Conservation (phyloP, 2,329 filamentous ascomycete genomes). For the Penicillium griseofulvum region DNA sequence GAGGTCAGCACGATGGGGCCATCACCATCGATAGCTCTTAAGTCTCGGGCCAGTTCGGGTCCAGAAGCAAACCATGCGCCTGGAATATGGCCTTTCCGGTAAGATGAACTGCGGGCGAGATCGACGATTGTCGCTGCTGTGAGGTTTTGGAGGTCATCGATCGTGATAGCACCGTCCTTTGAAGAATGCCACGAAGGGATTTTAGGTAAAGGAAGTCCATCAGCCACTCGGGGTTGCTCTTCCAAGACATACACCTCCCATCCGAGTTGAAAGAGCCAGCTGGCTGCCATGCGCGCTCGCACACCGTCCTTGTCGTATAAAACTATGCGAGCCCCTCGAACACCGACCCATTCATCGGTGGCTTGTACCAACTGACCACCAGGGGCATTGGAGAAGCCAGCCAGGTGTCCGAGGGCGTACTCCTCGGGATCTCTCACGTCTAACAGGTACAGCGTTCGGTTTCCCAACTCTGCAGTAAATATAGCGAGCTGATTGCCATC, state of each 20-base stretch:
- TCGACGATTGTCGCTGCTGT: constrained; percentile 23
- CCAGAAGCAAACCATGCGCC: constrained; percentile 33
- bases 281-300: constrained; percentile 30
- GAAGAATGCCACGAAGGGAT: not conserved
- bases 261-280: constrained; percentile 32
- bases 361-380: constrained; percentile 34
- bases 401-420: constrained; percentile 24
- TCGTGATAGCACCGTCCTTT: not conserved
- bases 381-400: constrained; percentile 29
- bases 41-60: constrained; percentile 29
- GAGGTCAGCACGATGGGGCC: constrained; percentile 29
- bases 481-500: not conserved
- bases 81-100: constrained; percentile 31
- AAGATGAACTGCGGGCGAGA: constrained; percentile 30
- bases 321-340: constrained; percentile 30
- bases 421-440: constrained; percentile 33
- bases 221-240: constrained; percentile 11
- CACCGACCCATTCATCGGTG: constrained; percentile 34
- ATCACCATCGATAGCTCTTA: constrained; percentile 12
- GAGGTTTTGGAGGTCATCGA: constrained; percentile 14
- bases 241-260: constrained; percentile 32
- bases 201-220: not conserved
- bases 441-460: constrained; percentile 27
- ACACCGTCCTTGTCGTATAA: constrained; percentile 31
- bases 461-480: constrained; percentile 12